A percentile compares a stretch with the other conserved stretches of the same genome.
Conservation (phyloP, 1,284 basidiomycete genomes). For the Fomitopsis palustris region DNA sequence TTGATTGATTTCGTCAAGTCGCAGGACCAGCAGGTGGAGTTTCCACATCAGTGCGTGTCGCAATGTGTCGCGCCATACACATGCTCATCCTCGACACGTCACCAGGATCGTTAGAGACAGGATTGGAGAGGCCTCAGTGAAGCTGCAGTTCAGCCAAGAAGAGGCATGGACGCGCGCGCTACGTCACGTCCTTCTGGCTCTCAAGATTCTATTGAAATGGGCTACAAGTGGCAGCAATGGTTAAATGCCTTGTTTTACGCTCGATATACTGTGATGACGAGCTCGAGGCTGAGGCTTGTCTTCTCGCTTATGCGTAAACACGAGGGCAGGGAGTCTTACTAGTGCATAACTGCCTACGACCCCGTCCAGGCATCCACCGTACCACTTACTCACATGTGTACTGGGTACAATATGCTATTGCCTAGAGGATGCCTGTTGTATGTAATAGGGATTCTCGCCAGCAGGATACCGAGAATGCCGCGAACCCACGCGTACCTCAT, state of each 20-base stretch:
- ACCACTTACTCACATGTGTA: not conserved
- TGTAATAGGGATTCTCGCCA: not conserved
- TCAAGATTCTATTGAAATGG: conserved; percentile 86
- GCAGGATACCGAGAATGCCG: not conserved
- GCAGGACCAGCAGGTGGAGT: conserved; percentile 71
- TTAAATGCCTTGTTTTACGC: conserved; percentile 23
- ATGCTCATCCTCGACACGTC: conserved; percentile 1
- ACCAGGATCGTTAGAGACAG: conserved; percentile 87
- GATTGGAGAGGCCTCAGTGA: conserved; percentile 93
- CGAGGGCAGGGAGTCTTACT: too few species aligned
- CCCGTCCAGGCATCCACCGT: not conserved
- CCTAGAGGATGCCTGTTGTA: not conserved
- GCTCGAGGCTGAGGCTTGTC: not conserved
- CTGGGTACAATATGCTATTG: too few species aligned
- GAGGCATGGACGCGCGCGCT: conserved; percentile 95
- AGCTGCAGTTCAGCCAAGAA: conserved; percentile 91
- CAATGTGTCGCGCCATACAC: conserved; percentile 2
- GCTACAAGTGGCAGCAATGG: conserved; percentile 72
- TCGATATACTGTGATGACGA: not conserved
- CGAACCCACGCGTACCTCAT: not conserved
- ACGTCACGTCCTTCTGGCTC: conserved; percentile 84
- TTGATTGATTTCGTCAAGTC: conserved; percentile 80
- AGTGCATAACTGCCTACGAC: not conserved
- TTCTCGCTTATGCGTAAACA: not conserved
- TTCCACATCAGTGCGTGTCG: conserved; percentile 74